Conservation (phyloP, 306 rosid genomes). For the Boehmeria nivea region DNA sequence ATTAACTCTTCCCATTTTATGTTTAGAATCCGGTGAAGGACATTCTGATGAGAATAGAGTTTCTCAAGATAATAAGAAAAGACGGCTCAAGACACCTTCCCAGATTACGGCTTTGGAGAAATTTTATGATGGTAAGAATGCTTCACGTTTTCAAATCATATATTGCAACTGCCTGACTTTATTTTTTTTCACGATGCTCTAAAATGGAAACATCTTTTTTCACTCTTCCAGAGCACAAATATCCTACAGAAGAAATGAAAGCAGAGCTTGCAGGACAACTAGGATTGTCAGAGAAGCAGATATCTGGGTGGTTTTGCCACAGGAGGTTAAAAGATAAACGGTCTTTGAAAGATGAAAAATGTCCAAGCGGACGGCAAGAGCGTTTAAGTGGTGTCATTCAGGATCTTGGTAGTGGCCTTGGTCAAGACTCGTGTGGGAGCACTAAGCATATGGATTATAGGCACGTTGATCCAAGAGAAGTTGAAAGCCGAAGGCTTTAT, state of each 20-base stretch:
- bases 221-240: slow-evolving; percentile 65
- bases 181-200: not conserved
- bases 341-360: slow-evolving; percentile 51
- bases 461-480: slow-evolving; percentile 84
- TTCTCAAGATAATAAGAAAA: slow-evolving; percentile 60
- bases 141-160: slow-evolving; percentile 12
- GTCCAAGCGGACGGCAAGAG: slow-evolving; percentile 77
- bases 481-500: slow-evolving; percentile 72
- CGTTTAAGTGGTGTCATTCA: slow-evolving; percentile 84
- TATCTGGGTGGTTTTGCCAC: slow-evolving; percentile 99
- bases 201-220: not conserved
- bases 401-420: slow-evolving; percentile 89
- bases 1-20: slow-evolving; percentile 26
- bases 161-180: not conserved
- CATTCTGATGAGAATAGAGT: slow-evolving; percentile 74
- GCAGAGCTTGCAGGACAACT: slow-evolving; percentile 58
- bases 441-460: slow-evolving; percentile 76
- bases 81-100: slow-evolving; percentile 81
- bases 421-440: slow-evolving; percentile 98
- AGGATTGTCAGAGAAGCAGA: slow-evolving; percentile 85
- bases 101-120: slow-evolving; percentile 78
- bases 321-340: slow-evolving; percentile 91
- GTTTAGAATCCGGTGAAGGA: slow-evolving; percentile 51
- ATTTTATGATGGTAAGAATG: slow-evolving; percentile 65
- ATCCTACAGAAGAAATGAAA: slow-evolving; percentile 90